A percentile compares a stretch with the other conserved stretches of the same genome.
Evolutionary conservation across 495 filamentous ascomycete genomes (phyloP).

Genomic region (Trichodelitschia bisporula): DNA sequence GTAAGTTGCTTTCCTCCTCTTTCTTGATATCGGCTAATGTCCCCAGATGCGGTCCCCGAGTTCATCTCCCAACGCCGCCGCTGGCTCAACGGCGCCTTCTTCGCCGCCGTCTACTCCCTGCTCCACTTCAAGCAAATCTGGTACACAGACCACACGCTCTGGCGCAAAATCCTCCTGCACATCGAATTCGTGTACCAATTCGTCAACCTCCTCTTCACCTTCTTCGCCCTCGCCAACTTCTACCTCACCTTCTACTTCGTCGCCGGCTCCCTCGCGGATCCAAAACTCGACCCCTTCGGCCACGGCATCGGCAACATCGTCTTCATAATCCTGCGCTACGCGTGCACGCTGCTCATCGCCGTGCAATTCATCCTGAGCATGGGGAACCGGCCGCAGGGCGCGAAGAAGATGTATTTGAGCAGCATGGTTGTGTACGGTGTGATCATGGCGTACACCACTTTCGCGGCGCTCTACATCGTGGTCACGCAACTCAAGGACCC

Average conservation of each 20-base stretch:
- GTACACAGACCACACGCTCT: constrained; percentile 73
- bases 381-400: constrained; percentile 92
- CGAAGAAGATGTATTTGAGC: constrained; percentile 70
- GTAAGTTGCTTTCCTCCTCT: constrained; percentile 21
- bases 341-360: constrained; percentile 65
- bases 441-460: constrained; percentile 93
- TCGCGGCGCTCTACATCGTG: constrained; percentile 67
- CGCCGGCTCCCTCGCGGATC: constrained; percentile 72
- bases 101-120: constrained; percentile 92
- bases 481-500: constrained; percentile 44
- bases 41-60: constrained; percentile 49
- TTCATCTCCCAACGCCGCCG: constrained; percentile 88
- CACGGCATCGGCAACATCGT: constrained; percentile 61
- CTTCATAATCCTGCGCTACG: constrained; percentile 67
- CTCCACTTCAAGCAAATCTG: constrained; percentile 88
- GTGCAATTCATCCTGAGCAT: constrained; percentile 96
- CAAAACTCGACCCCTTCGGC: constrained; percentile 68
- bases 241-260: constrained; percentile 98
- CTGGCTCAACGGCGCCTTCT: constrained; percentile 98
- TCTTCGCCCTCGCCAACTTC: constrained; percentile 78
- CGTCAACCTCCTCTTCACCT: constrained; percentile 77
- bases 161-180: constrained; percentile 75
- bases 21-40: constrained; percentile 1
- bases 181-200: constrained; percentile 95
- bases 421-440: constrained; percentile 70